Percentiles rank a stretch among this genome's conserved stretches.
Conservation (phyloP, 179 eudicot genomes). For the Actinidia chinensis region DNA sequence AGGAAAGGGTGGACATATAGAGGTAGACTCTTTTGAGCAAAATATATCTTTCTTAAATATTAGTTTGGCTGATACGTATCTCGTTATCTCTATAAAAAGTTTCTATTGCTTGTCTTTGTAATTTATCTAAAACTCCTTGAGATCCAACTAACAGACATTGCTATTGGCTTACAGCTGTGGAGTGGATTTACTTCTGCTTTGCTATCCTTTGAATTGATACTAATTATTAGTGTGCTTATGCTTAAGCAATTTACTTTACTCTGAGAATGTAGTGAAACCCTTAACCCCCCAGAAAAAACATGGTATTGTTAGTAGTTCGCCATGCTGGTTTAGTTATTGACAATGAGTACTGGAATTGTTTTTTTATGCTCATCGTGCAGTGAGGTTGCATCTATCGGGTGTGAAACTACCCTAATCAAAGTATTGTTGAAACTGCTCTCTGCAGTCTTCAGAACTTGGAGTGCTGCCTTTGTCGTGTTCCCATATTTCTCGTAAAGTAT, state of each 20-base stretch:
- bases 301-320: no score
- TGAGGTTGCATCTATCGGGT: not conserved
- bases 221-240: constrained; percentile 10
- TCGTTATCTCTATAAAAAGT: not conserved
- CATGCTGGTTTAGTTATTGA: constrained; percentile 99
- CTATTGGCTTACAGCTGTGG: constrained; percentile 70
- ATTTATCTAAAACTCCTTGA: not conserved
- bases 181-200: constrained; percentile 95
- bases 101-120: not conserved
- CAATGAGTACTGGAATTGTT: constrained; percentile 45
- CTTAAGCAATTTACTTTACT: not conserved
- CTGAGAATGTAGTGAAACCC: constrained; percentile 40
- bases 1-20: not conserved
- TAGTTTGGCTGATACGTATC: not conserved
- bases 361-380: constrained; percentile 7
- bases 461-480: constrained; percentile 97
- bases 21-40: not conserved
- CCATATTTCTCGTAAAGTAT: constrained; percentile 98
- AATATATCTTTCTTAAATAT: not conserved
- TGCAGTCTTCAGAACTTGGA: constrained; percentile 98
- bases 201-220: constrained; percentile 67
- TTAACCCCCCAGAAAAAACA: constrained; percentile 79
- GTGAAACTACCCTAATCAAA: constrained; percentile 16
- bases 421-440: constrained; percentile 21
- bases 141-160: constrained; percentile 19